Conservation (phyloP, 2,329 filamentous ascomycete genomes). For the Pseudogymnoascus sp. region DNA sequence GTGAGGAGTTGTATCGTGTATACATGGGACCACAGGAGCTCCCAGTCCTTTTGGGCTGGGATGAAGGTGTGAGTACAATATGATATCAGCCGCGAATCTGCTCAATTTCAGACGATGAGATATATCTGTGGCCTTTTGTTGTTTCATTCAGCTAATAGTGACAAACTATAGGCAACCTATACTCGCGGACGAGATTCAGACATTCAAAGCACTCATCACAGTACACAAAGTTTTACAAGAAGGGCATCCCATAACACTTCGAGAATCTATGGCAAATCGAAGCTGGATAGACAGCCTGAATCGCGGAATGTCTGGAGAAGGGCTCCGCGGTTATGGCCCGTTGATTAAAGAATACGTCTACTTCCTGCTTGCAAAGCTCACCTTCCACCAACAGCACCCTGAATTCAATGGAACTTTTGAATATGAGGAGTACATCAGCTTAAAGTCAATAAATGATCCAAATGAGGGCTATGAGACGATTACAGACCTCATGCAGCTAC, state of each 20-base stretch:
- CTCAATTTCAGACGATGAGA: not conserved
- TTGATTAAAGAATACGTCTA: slow-evolving; percentile 95
- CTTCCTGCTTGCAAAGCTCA: slow-evolving; percentile 86
- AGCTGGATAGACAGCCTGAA: slow-evolving; percentile 90
- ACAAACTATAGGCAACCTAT: slow-evolving; percentile 70
- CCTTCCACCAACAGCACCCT: slow-evolving; percentile 93
- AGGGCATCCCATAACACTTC: slow-evolving; percentile 78
- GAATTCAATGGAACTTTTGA: slow-evolving; percentile 99
- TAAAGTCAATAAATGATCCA: slow-evolving; percentile 97
- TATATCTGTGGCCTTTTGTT: not conserved
- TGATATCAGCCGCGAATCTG: not conserved
- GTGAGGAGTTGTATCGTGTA: slow-evolving; percentile 97
- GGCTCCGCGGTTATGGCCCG: slow-evolving; percentile 80
- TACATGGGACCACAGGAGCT: slow-evolving; percentile 98
- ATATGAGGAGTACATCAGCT: slow-evolving; percentile 96
- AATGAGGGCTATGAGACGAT: slow-evolving; percentile 98
- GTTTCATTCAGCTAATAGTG: slow-evolving; percentile 9
- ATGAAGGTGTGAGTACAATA: slow-evolving; percentile 78
- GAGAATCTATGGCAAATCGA: slow-evolving; percentile 80
- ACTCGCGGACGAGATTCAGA: slow-evolving; percentile 94
- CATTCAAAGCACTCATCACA: slow-evolving; percentile 96
- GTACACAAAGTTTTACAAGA: slow-evolving; percentile 97
- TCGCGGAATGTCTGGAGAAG: slow-evolving; percentile 72
- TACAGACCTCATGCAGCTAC: slow-evolving; percentile 87
- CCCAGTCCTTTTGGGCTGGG: slow-evolving; percentile 88